Evolutionary conservation across 345 rosid species (phyloP), one percentile per base, ranked within the genome.

Genomic region (Boechera divaricarpa): DNA sequence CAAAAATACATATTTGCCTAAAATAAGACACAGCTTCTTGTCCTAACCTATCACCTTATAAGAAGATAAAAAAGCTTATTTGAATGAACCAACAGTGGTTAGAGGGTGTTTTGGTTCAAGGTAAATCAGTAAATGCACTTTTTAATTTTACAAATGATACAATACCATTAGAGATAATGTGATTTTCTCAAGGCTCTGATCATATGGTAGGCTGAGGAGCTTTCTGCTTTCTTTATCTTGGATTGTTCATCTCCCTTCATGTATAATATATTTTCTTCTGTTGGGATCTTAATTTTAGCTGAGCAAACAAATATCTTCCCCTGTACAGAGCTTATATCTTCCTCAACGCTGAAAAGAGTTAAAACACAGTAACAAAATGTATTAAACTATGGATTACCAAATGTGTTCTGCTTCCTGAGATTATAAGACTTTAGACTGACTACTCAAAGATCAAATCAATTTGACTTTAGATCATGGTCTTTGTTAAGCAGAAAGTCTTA

Each of bases 131-230:
- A 28, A 28, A 28, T 28, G 15, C 21, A 53, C 53, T 52, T 49
- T 49, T 13, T 29, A 13, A 52, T 4, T 44, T 45, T 44, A 56
- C 72, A 70, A 63, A 77, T 6, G 60, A 77, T 35, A 36, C 35
- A 78, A 48, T n/a, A 66, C 56, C 51, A 73, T 85, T 60, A 82
- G 26, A 86, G 75, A 63, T 77, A 82, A 36, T 33, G 48, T 2
- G 57, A 73, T 26, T 79, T 81, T 16, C 79, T 81, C 36, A 91
- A 70, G 24, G 88, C 70, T 18, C 70, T 82, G 31, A 90, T 76
- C 89, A 93, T 83, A 8, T 74, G 81, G 61, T 84, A 88, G 44
- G 95, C 91, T 4, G 96, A 87, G 13, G 96, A 93, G 75, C 72
- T 86, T 71, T 91, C 89, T 31, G 96, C 91, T 47, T 88, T 87